These are phyloP conservation scores for Eimeria necatrix DNA, from an alignment of 169 alveolate species.

Conservation along the genomic window DNA sequence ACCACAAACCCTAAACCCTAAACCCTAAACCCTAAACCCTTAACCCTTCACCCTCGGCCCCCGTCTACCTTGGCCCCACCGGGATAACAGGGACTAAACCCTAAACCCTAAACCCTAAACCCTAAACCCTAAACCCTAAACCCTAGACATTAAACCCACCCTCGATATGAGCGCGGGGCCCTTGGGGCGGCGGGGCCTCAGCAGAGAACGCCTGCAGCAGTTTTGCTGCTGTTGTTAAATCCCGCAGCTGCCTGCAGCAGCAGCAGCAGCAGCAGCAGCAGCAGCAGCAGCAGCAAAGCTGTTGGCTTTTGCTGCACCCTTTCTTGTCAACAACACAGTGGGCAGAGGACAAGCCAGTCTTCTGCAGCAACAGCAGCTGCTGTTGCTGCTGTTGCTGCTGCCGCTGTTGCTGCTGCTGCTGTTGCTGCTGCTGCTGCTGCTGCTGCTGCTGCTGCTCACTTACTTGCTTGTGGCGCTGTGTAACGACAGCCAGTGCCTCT, in stretches of 20 bases:
- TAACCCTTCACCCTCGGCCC: too few relatives aligned
- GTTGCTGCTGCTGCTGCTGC: constrained; percentile 3
- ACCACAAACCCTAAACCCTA: too few relatives aligned
- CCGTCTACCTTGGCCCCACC: too few relatives aligned
- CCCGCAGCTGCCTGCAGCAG: constrained; percentile 39
- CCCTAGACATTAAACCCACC: too few relatives aligned
- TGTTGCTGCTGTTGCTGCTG: background rate
- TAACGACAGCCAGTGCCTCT: background rate
- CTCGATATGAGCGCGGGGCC: background rate
- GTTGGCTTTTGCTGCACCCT: background rate
- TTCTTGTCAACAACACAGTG: background rate
- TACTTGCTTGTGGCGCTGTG: background rate
- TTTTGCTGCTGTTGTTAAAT: background rate
- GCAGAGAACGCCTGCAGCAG: background rate
- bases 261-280: too few relatives aligned
- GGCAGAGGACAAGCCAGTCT: background rate
- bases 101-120: too few relatives aligned
- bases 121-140: too few relatives aligned
- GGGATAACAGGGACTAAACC: too few relatives aligned
- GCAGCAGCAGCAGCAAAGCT: background rate
- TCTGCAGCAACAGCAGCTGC: background rate
- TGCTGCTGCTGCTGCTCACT: background rate
- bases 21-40: too few relatives aligned
- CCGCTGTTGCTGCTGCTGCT: background rate
- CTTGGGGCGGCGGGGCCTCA: background rate